Evolutionary conservation across 2,329 filamentous ascomycete species (phyloP), one percentile per base, ranked within the genome.

Genomic region (Clarireedia monteithiana): DNA sequence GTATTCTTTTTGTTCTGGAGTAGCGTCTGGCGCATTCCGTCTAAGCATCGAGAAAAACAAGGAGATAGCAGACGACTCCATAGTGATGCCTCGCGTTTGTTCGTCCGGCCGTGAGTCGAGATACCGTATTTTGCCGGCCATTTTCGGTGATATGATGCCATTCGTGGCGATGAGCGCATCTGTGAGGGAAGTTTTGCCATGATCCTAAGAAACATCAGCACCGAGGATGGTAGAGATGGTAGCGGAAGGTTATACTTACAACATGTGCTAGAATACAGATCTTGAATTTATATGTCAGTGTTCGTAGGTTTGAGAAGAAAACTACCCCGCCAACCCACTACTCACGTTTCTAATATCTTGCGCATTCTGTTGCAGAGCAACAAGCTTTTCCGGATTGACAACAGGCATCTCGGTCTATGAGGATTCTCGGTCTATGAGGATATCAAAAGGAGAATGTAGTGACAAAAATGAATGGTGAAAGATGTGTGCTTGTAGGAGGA

Each of bases 61-160:
- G 0, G 94, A 97, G 62, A 99, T 99, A 60, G 94, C 94, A 5
- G 92, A 97, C 0, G 94, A 97, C 72, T 99, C 94, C 94, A 99
- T 99, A n/a, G 94, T 99, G 68, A 99, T 99, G 56, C 94, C 94
- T 62, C 94, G 86, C 15, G 89, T 81, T 73, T 99, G 94, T 72
- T 99, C 94, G 72, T 99, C 94, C 1, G 92, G 92, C 45, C 94
- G 81, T 23, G 94, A 97, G 74, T 99, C 94, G 58, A 99, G 84
- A 68, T 97, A 99, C 63, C 94, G 87, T 72, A 99, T 95, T 78
- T 97, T 97, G 71, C 94, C 94, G 56, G 94, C 94, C 68, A 97
- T 80, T 71, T 97, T 97, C 55, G 92, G 89, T 30, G 94, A 97
- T 68, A 99, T 99, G 75, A 99, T 97, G 75, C 94, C 94, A 81